Base-by-base conservation (phyloP, 2,329 filamentous ascomycete species). In the Ilyonectria mors-panacis region DNA sequence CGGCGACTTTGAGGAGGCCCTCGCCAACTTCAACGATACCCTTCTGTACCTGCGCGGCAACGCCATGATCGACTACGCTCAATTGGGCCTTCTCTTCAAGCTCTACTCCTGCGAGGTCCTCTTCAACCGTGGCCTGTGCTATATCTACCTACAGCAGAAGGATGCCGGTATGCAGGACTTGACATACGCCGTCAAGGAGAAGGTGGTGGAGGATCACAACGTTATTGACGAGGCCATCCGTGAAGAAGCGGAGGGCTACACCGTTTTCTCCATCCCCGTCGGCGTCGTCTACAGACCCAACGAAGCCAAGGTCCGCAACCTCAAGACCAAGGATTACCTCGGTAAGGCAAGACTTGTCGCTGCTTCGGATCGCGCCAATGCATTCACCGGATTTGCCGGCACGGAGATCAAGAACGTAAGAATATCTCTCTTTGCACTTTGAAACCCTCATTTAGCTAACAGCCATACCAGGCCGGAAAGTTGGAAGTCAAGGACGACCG, bases 11-110 rank as follows among this genome's bases (percentile, higher is more conserved):
- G 95, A 98, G 80, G 96, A 98, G 81, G 96, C 96, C 19, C 86
- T 98, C 68, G 95, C 95, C 73, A 98, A 98, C 83, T 99, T 99
- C 87, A 99, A 99, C 84, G 96, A 99, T 78, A 98, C 96, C 0
- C 86, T 99, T 45, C 85, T 98, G 47, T 98, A 98, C 81, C 88
- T 99, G 51, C 90, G 96, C 77, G 96, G 96, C 69, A 98, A 99
- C 84, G 95, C 94, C 63, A 94, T 96, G 83, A 99, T 99, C 82
- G 95, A 99, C 82, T 99, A 99, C 81, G 94, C 97, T 67, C 96
- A 99, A 81, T 83, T 99, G 55, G 96, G 96, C 21, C 88, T 99
- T 50, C 92, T 97, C 66, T 99, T 98, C 85, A 97, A 97, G 81
- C 86, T 99, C 12, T 98, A 95, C 81, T 98, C 96, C 1, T 99